phyloP scores from a whole-genome alignment of 2,329 filamentous ascomycete genomes.

The Leptosphaerulina australis region DNA sequence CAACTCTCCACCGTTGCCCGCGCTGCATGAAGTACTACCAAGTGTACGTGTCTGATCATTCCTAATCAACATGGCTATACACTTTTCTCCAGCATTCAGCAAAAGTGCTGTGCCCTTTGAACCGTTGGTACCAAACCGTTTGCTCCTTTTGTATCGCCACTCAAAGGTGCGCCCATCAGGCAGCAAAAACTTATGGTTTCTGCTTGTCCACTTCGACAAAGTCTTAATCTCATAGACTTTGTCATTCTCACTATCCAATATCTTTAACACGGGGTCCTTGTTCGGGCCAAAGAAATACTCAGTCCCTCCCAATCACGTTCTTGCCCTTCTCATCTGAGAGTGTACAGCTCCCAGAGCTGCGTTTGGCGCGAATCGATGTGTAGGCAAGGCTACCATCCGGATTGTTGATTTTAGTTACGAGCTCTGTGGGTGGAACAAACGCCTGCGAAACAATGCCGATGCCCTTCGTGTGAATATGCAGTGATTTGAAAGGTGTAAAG shows the following conservation, averaged over 20 bases:
- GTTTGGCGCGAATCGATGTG: conserved; percentile 36
- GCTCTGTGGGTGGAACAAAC: conserved; percentile 15
- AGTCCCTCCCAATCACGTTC: conserved; percentile 59
- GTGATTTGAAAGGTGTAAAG: conserved; percentile 54
- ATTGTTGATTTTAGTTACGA: conserved; percentile 39
- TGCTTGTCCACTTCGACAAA: conserved; percentile 53
- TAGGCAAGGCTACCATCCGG: conserved; percentile 54
- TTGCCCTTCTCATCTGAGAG: conserved; percentile 49
- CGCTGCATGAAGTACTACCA: conserved; percentile 45
- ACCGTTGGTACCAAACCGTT: conserved; percentile 19
- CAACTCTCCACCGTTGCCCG: conserved; percentile 55
- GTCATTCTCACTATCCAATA: conserved; percentile 35
- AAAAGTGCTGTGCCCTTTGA: conserved; percentile 30
- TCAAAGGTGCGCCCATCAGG: conserved; percentile 57
- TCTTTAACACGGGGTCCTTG: conserved; percentile 58
- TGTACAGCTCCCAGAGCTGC: conserved; percentile 58
- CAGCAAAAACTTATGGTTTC: conserved; percentile 55
- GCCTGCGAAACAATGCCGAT: conserved; percentile 40
- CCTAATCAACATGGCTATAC: conserved; percentile 51
- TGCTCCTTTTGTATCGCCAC: conserved; percentile 58
- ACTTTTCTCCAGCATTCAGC: conserved; percentile 22
- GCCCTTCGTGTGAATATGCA: conserved; percentile 59
- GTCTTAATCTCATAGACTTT: conserved; percentile 38
- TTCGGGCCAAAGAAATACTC: conserved; percentile 64
- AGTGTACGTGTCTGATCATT: conserved; percentile 50